phyloP scores from a whole-genome alignment of 495 filamentous ascomycete genomes.

The Achaetomiella virescens region DNA sequence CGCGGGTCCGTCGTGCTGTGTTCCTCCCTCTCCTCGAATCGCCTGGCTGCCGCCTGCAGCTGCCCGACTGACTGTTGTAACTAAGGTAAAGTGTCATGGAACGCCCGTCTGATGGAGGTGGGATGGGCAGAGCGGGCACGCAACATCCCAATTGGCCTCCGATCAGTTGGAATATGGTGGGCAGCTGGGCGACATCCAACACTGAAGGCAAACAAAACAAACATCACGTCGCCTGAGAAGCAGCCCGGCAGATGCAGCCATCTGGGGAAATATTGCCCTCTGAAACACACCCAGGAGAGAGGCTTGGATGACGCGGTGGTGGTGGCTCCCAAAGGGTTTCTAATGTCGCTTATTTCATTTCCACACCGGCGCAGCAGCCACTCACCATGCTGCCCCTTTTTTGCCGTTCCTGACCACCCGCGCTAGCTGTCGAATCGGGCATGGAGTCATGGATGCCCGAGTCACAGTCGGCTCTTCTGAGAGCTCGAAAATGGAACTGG shows the following conservation, averaged over 20 bases:
- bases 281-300: not conserved
- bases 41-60: no score
- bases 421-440: conserved; percentile 16
- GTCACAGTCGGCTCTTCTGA: not conserved
- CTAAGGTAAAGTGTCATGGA: no score
- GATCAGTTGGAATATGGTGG: no score
- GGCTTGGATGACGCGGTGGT: not conserved
- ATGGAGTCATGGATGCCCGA: not conserved
- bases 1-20: no score
- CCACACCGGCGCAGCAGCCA: conserved; percentile 17
- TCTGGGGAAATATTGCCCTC: not conserved
- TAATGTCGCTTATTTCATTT: conserved; percentile 41
- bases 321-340: conserved; percentile 11
- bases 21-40: no score
- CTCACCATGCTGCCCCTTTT: conserved; percentile 16
- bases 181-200: no score
- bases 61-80: no score
- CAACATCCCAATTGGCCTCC: no score
- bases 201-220: no score
- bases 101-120: no score
- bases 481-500: no score
- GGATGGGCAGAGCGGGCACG: no score
- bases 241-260: not conserved
- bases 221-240: not conserved
- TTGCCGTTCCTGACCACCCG: conserved; percentile 19